Conservation (phyloP, 2,329 filamentous ascomycete species). For the Elsinoe ampelina region DNA sequence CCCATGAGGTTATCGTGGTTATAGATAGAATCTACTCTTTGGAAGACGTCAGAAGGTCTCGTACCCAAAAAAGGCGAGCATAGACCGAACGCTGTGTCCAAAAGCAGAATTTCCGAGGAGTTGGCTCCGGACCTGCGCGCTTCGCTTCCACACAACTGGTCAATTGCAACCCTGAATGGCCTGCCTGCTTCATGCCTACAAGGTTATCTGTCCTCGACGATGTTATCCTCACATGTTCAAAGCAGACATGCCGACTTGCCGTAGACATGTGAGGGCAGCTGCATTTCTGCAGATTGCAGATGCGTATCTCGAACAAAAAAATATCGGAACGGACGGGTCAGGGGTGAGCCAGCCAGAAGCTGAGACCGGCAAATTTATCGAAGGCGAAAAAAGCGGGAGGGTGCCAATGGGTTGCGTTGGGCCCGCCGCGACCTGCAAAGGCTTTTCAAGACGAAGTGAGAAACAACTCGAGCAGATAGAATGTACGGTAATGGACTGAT, state of each 20-base stretch:
- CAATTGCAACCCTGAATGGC: neutral
- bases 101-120: neutral
- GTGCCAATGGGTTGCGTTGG: neutral
- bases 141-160: neutral
- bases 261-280: neutral
- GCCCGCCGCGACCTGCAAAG: neutral
- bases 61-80: neutral
- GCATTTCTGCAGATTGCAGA: neutral
- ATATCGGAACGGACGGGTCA: constrained; percentile 7
- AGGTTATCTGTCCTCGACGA: neutral
- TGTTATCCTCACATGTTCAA: neutral
- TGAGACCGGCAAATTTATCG: constrained; percentile 11
- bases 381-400: neutral
- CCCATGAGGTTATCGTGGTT: constrained; percentile 3
- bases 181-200: neutral
- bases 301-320: constrained; percentile 7
- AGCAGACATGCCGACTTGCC: neutral
- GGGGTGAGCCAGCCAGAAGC: constrained; percentile 7
- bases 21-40: neutral
- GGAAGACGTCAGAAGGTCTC: constrained; percentile 9
- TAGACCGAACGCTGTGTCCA: neutral
- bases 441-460: neutral
- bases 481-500: neutral
- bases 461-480: neutral
- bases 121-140: neutral